Conservation (phyloP, 139 green algal genomes). For the Coelastrella sp. region DNA sequence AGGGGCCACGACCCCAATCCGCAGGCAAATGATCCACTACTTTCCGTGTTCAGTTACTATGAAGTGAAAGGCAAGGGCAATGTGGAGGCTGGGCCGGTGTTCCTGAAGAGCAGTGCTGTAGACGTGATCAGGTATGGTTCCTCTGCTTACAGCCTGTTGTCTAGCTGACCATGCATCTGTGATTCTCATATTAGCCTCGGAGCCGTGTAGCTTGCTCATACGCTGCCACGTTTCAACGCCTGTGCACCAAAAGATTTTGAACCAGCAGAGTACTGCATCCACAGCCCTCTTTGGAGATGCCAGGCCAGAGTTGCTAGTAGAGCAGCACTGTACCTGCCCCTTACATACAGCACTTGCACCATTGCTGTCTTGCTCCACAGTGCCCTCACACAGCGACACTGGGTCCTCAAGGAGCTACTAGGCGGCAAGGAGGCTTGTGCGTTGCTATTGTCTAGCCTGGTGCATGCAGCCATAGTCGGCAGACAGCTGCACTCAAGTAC, state of each 20-base stretch:
- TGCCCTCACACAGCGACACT: conserved; percentile 5
- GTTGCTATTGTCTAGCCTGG: conserved; percentile 17
- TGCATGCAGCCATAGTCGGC: conserved; percentile 12
- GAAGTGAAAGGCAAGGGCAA: not conserved
- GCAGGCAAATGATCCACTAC: not conserved
- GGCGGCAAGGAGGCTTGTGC: conserved; percentile 19
- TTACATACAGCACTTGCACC: too few relatives aligned
- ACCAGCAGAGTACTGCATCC: too few relatives aligned
- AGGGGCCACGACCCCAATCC: not conserved
- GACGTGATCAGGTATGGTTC: not conserved
- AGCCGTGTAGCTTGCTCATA: too few relatives aligned
- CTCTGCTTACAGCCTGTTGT: not conserved
- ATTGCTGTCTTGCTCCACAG: conserved; percentile 14
- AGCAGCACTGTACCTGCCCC: too few relatives aligned
- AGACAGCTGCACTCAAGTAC: not conserved
- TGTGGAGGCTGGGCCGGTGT: not conserved
- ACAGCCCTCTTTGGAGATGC: too few relatives aligned
- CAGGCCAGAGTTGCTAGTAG: too few relatives aligned
- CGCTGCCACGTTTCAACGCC: too few relatives aligned
- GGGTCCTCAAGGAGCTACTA: not conserved
- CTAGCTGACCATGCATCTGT: not conserved
- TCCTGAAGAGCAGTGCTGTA: not conserved
- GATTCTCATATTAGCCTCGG: too few relatives aligned
- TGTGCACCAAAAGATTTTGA: too few relatives aligned
- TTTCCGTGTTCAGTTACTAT: not conserved